A percentile compares a stretch with the other conserved stretches of the same genome.
Conservation (phyloP, 2,329 filamentous ascomycete species). For the Thelonectria blattea region DNA sequence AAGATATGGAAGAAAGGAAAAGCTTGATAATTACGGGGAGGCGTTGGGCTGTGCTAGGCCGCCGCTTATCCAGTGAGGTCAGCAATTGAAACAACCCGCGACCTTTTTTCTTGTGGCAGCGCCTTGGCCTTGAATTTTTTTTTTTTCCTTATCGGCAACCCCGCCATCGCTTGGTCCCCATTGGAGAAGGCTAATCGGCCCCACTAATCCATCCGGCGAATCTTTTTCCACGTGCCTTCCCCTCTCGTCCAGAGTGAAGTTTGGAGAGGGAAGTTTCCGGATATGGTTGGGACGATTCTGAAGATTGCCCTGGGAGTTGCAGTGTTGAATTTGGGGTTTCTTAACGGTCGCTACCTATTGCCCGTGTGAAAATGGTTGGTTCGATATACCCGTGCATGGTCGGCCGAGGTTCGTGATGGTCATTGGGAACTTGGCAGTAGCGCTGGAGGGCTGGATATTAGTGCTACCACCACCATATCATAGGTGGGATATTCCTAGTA, state of each 20-base stretch:
- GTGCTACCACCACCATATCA: no score
- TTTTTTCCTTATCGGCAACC: conserved; percentile 28
- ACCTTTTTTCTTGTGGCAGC: conserved; percentile 2
- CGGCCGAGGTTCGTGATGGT: no score
- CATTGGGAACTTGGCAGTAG: no score
- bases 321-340: no score
- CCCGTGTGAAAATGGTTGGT: no score
- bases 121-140: conserved; percentile 22
- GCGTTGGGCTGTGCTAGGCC: conserved; percentile 15
- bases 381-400: no score
- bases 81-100: background rate
- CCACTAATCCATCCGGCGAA: conserved; percentile 3
- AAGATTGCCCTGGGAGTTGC: no score
- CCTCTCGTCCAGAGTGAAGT: background rate
- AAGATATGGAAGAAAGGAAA: background rate
- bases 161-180: conserved; percentile 12
- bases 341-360: no score
- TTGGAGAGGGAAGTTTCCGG: no score
- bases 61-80: conserved; percentile 4
- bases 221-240: conserved; percentile 35
- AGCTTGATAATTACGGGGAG: conserved; percentile 1
- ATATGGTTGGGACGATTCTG: no score
- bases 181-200: background rate
- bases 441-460: no score
- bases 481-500: no score